Percentiles rank a stretch among this genome's conserved stretches.
These are phyloP conservation scores for Arabis alpina DNA, from an alignment of 345 rosid genomes.

Conservation along the genomic window DNA sequence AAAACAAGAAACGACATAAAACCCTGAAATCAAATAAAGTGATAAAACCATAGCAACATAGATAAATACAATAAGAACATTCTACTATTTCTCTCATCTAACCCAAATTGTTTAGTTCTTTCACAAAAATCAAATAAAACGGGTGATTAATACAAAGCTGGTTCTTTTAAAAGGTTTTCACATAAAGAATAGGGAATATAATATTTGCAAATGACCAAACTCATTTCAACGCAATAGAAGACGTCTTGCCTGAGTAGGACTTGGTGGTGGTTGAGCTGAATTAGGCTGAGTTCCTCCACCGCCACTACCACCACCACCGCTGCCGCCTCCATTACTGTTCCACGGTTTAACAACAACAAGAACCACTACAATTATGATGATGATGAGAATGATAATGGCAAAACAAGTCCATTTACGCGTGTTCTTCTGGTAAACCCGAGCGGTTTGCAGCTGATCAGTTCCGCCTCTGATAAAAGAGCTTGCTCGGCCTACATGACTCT, in stretches of 20 bases:
- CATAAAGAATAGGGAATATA: slow-evolving; percentile 29
- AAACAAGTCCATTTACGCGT: slow-evolving; percentile 82
- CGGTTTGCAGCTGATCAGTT: slow-evolving; percentile 57
- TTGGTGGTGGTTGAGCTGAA: slow-evolving; percentile 31
- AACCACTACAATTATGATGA: slow-evolving; percentile 65
- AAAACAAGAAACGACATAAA: neutral
- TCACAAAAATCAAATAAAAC: slow-evolving; percentile 23
- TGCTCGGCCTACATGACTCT: slow-evolving; percentile 79
- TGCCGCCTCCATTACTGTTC: slow-evolving; percentile 38
- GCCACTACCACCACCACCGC: neutral
- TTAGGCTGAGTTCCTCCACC: slow-evolving; percentile 29
- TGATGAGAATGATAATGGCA: slow-evolving; percentile 62
- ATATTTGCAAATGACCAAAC: slow-evolving; percentile 38
- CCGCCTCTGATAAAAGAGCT: slow-evolving; percentile 70
- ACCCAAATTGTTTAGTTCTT: neutral
- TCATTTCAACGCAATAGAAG: slow-evolving; percentile 42
- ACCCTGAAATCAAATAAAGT: neutral
- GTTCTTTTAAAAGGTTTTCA: neutral
- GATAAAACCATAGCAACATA: slow-evolving; percentile 10
- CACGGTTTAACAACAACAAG: slow-evolving; percentile 65
- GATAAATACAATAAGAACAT: slow-evolving; percentile 20
- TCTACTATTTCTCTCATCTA: slow-evolving; percentile 27
- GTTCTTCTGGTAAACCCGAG: slow-evolving; percentile 70
- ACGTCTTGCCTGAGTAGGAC: slow-evolving; percentile 41
- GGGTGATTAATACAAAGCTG: slow-evolving; percentile 30